A percentile compares a stretch with the other conserved stretches of the same genome.
phyloP scores from a whole-genome alignment of 192 early-diverging fungal species.

The Entomortierella parvispora region DNA sequence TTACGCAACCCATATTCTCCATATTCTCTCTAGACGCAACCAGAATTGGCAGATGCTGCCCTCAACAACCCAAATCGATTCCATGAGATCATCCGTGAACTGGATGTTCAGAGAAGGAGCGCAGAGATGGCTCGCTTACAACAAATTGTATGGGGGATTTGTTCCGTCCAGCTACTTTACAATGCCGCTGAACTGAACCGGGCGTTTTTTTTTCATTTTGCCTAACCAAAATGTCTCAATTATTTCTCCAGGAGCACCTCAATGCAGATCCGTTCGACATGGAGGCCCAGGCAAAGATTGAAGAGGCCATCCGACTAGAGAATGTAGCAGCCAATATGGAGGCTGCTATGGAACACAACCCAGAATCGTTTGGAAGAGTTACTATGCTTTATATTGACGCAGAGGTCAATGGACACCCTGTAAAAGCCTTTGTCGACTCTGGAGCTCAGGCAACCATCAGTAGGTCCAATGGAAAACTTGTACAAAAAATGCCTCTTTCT shows the following conservation, averaged over 20 bases:
- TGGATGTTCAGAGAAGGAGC: constrained; percentile 65
- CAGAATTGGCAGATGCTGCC: constrained; percentile 71
- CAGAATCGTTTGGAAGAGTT: constrained; percentile 93
- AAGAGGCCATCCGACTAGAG: constrained; percentile 87
- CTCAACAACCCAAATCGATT: constrained; percentile 75
- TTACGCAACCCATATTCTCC: too few relatives aligned
- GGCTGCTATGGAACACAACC: constrained; percentile 92
- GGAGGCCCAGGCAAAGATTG: constrained; percentile 91
- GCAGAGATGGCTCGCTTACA: constrained; percentile 60
- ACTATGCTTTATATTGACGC: constrained; percentile 92
- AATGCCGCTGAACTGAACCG: too few relatives aligned
- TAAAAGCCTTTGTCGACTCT: constrained; percentile 97
- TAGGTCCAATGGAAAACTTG: constrained; percentile 41
- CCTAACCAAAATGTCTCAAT: background rate
- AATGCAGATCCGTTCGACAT: constrained; percentile 90
- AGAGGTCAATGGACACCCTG: constrained; percentile 85
- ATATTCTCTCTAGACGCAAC: constrained; percentile 58
- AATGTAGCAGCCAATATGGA: constrained; percentile 87
- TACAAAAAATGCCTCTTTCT: too few relatives aligned
- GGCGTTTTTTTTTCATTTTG: background rate
- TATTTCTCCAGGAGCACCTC: constrained; percentile 53
- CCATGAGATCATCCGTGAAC: constrained; percentile 63
- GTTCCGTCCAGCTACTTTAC: background rate
- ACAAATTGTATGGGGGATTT: constrained; percentile 54
- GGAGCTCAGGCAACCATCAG: constrained; percentile 97